Base-by-base conservation (phyloP, 768 basidiomycete species). In the Terana coerulea region DNA sequence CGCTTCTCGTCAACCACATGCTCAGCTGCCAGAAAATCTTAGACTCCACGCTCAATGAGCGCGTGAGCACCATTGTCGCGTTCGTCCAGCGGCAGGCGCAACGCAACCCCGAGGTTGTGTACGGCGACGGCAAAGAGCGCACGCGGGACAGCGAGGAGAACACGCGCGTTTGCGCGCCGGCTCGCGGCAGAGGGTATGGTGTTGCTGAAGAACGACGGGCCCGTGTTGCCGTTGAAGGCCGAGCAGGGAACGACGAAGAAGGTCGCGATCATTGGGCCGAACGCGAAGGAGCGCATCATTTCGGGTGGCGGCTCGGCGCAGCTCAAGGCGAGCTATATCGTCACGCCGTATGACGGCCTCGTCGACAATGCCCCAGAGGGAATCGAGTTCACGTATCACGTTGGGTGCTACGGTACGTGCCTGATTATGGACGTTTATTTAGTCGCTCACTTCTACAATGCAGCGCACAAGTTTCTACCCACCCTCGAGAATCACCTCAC, bases 251-350 rank as follows among this genome's bases (percentile, higher is more conserved):
- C 60, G 34, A 64, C 73, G 31, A 75, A 73, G 58, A 78, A 71
- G 51, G 68, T 90, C 34, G 83, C 81, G 4, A 69, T 88, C 41
- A 82, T 88, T 49, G 86, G 86, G 1, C 83, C 86, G 2, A 87
- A 87, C 64, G 81, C 80, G 36, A 79, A 79, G 62, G 80, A 77
- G 44, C 66, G 77, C 33, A 73, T 86, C 5, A 80, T 88, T 39
- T 89, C 86, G 17, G 85, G 85, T 11, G 90, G 89, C 22, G 88
- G 89, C 30, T 88, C 88, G 29, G 85, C 86, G 9, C 64, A 71
- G 29, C 72, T 92, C 47, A 86, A 81, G 53, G 71, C 85, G 1
- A 79, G 75, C 14, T 88, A 87, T 70, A 72, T 80, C 25, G 70
- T 83, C 15, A 79, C 79, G 3, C 86, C 88, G 1, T 84, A 72